Base-by-base conservation (phyloP, 2,329 filamentous ascomycete species). In the Microcera coccophila region DNA sequence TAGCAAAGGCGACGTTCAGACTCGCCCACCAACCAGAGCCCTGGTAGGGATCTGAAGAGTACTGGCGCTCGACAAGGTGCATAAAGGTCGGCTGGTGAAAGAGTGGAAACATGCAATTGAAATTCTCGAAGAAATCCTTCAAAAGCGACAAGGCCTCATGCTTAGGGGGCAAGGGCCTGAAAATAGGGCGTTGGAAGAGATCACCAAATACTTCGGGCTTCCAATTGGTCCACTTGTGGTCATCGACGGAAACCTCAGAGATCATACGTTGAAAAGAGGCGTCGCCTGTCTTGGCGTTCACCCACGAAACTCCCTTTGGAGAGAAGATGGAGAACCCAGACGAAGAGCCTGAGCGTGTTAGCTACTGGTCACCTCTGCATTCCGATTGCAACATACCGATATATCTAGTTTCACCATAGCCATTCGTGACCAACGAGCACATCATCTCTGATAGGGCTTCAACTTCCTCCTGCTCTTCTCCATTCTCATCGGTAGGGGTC, bases 321-420 rank as follows among this genome's bases (percentile, higher is more conserved):
- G 91, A 97, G 71, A 98, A 97, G 57, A 98, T 98, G 41, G 91
- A 97, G 67, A 97, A 97, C 3, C 93, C 93, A 3, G 93, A 98
- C 0, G 91, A 97, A 0, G 90, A 96, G 19, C 91, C 88, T 93
- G 38, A 10, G 19, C n/a, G n/a, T 15, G 8, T 32, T 57, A 36
- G 61, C 45, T 38, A 17, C 15, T 18, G 24, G 20, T 11, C n/a
- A 35, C 10, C 12, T 18, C 29, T 11, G 12, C 11, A 38, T 5
- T 10, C 16, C 3, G 15, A 12, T 11, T 9, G 5, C 15, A 21
- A 52, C 76, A 39, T 75, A 90, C 89, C 93, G 55, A 97, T 95
- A 62, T 95, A 98, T 66, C 93, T 79, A 7, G 91, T 96, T 71
- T 98, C 93, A 41, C 93, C 93, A 49, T 82, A 86, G 56, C 91